Conservation (phyloP, 345 rosid genomes). For the Raphanus sativus region DNA sequence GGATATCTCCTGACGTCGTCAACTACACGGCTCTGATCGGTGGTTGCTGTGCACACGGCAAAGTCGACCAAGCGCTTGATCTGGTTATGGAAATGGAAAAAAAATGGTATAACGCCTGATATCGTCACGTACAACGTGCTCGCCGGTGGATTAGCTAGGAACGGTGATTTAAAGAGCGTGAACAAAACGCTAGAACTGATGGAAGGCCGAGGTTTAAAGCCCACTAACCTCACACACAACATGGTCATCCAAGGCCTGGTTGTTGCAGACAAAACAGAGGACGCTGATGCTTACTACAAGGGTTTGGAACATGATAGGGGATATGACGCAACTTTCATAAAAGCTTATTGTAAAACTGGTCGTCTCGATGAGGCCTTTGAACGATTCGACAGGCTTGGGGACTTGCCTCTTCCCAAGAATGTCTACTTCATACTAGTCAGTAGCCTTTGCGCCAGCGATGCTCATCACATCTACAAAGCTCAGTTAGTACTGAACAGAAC, state of each 20-base stretch:
- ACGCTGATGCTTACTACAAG: constrained; percentile 55
- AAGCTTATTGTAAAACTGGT: constrained; percentile 54
- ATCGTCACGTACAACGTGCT: constrained; percentile 53
- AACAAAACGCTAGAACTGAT: constrained; percentile 41
- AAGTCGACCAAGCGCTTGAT: constrained; percentile 41
- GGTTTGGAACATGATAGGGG: constrained; percentile 45
- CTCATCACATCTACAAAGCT: constrained; percentile 44
- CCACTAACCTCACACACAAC: constrained; percentile 47
- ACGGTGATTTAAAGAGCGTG: constrained; percentile 42
- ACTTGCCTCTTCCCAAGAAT: constrained; percentile 39
- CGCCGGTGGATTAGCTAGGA: constrained; percentile 53
- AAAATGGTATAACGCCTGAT: constrained; percentile 50
- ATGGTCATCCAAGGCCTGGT: constrained; percentile 70
- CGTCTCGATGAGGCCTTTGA: constrained; percentile 46
- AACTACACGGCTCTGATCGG: constrained; percentile 67
- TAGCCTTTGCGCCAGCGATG: constrained; percentile 45
- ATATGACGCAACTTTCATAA: constrained; percentile 48
- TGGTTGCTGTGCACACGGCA: constrained; percentile 57
- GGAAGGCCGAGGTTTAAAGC: constrained; percentile 50
- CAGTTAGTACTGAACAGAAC: constrained; percentile 42
- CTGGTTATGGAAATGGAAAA: constrained; percentile 55
- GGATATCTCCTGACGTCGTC: constrained; percentile 50
- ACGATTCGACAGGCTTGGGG: constrained; percentile 44
- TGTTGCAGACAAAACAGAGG: constrained; percentile 51
- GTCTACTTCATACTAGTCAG: constrained; percentile 51